These are phyloP conservation scores for Pleurotus ostreatus DNA, from an alignment of 768 basidiomycete species.

Conservation along the genomic window DNA sequence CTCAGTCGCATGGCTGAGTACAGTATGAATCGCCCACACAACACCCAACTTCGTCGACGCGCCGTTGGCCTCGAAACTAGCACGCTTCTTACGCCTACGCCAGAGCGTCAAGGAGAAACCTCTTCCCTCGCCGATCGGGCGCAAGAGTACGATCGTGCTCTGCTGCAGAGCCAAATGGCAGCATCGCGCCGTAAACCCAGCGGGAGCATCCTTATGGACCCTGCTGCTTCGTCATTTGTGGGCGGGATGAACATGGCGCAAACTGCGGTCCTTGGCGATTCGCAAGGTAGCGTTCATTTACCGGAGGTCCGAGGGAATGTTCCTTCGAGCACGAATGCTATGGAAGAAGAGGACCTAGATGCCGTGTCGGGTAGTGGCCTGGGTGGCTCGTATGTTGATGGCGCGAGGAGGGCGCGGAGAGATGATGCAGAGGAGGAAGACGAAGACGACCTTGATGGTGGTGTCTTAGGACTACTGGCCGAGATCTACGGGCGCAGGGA, in stretches of 20 bases:
- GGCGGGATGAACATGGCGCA: slow-evolving; percentile 54
- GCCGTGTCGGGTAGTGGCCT: slow-evolving; percentile 26
- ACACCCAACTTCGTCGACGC: slow-evolving; percentile 20
- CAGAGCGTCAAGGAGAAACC: slow-evolving; percentile 29
- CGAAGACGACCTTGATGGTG: slow-evolving; percentile 69
- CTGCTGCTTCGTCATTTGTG: slow-evolving; percentile 41
- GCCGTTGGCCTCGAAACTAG: slow-evolving; percentile 15
- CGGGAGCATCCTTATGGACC: slow-evolving; percentile 38
- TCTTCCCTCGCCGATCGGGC: slow-evolving; percentile 43
- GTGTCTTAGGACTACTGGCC: slow-evolving; percentile 79
- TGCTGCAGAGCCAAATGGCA: slow-evolving; percentile 62
- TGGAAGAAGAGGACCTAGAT: slow-evolving; percentile 48
- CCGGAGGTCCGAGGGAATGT: background rate
- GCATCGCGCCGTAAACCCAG: slow-evolving; percentile 45
- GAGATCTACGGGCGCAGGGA: slow-evolving; percentile 77
- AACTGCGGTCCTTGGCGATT: slow-evolving; percentile 74
- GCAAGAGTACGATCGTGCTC: slow-evolving; percentile 74
- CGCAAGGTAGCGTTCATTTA: slow-evolving; percentile 49
- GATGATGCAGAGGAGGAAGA: slow-evolving; percentile 55
- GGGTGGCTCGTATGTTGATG: slow-evolving; percentile 46
- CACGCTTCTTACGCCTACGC: slow-evolving; percentile 24
- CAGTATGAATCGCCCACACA: slow-evolving; percentile 41
- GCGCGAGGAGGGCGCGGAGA: slow-evolving; percentile 36
- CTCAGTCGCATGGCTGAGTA: slow-evolving; percentile 79
- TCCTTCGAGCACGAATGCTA: slow-evolving; percentile 4